Evolutionary conservation across 176 grass and related monocot species (phyloP).

Genomic region (Carex myosuroides): DNA sequence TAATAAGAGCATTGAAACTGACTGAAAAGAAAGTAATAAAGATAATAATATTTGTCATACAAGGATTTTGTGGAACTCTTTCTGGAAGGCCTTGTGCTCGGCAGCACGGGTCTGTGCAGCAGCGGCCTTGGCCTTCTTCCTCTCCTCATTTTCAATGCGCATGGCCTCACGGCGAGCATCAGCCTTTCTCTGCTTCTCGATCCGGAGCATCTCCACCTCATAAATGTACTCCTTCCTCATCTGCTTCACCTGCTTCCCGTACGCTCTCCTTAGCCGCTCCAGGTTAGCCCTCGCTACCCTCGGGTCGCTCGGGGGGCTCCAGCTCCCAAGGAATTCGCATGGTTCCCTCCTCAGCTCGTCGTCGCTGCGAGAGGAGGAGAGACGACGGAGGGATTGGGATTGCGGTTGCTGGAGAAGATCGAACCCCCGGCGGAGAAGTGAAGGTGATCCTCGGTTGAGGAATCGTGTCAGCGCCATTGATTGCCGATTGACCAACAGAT

Average conservation of each 20-base stretch:
- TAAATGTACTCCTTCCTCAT: constrained; percentile 59
- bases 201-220: constrained; percentile 62
- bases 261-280: constrained; percentile 59
- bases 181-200: constrained; percentile 68
- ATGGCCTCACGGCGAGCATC: constrained; percentile 60
- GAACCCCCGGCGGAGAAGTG: constrained; percentile 15
- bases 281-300: constrained; percentile 43
- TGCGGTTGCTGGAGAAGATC: constrained; percentile 22
- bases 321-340: constrained; percentile 61
- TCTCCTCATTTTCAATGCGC: constrained; percentile 65
- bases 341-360: constrained; percentile 41
- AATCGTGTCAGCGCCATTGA: neutral
- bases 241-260: constrained; percentile 52
- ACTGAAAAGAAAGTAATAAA: neutral
- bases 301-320: constrained; percentile 46
- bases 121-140: constrained; percentile 62
- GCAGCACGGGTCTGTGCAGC: constrained; percentile 66
- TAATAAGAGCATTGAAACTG: neutral
- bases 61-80: constrained; percentile 67
- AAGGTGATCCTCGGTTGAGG: neutral
- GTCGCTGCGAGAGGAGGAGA: constrained; percentile 29
- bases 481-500: neutral
- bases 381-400: constrained; percentile 16
- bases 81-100: constrained; percentile 55
- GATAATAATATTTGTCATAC: constrained; percentile 20